These are phyloP conservation scores for Chenopodium suecicum DNA, from an alignment of 148 eudicot species.

Conservation along the genomic window DNA sequence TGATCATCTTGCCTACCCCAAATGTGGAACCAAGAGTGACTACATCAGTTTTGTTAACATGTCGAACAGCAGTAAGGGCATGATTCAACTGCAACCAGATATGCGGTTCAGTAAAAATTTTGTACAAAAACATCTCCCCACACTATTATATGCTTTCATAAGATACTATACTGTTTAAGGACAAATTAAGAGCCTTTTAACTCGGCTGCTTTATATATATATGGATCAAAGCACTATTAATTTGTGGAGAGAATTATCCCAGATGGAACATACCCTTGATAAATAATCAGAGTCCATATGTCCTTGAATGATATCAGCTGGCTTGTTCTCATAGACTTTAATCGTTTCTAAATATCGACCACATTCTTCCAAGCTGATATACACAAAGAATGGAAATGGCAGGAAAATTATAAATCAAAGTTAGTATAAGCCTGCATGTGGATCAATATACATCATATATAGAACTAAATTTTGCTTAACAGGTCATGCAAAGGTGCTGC, in stretches of 20 bases:
- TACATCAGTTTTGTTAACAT: slow-evolving; percentile 91
- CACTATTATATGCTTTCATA: background rate
- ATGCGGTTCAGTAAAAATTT: slow-evolving; percentile 4
- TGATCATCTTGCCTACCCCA: slow-evolving; percentile 55
- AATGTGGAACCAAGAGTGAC: slow-evolving; percentile 97
- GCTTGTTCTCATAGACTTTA: slow-evolving; percentile 88
- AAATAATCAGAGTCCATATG: slow-evolving; percentile 82
- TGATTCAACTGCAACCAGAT: slow-evolving; percentile 62
- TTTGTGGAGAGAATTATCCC: background rate
- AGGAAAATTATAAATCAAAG: background rate
- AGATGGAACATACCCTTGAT: slow-evolving; percentile 61
- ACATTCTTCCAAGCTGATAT: slow-evolving; percentile 90
- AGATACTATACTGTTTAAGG: background rate
- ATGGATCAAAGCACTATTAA: background rate
- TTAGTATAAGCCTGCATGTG: background rate
- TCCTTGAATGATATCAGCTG: slow-evolving; percentile 94
- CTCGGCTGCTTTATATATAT: background rate
- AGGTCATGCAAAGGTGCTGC: background rate
- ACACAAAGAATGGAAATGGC: slow-evolving; percentile 4
- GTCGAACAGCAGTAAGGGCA: slow-evolving; percentile 80
- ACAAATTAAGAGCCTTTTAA: background rate
- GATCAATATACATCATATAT: background rate
- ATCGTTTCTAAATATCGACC: slow-evolving; percentile 91
- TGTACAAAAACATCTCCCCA: background rate
- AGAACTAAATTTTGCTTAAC: background rate